phyloP scores from a whole-genome alignment of 2,329 filamentous ascomycete species.

The Apiospora sp. region DNA sequence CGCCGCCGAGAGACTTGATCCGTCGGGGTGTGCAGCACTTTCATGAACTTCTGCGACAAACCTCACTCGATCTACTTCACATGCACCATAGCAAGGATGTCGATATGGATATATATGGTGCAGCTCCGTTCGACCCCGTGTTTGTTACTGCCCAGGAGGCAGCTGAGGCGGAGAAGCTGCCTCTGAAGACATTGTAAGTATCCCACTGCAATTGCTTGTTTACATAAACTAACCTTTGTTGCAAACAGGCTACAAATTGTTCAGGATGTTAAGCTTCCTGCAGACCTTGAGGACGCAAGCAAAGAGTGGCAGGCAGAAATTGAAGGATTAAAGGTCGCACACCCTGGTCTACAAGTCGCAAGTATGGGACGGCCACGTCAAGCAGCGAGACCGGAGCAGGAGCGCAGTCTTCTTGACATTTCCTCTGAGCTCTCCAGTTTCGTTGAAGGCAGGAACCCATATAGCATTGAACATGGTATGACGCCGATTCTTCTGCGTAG shows the following conservation, averaged over 20 bases:
- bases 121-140: constrained; percentile 29
- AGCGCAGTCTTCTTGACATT: constrained; percentile 34
- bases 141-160: constrained; percentile 26
- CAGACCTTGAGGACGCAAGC: constrained; percentile 29
- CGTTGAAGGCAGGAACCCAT: constrained; percentile 26
- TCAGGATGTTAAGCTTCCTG: constrained; percentile 25
- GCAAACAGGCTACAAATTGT: constrained; percentile 25
- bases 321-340: constrained; percentile 33
- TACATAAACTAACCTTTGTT: not conserved
- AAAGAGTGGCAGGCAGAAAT: constrained; percentile 39
- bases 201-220: constrained; percentile 23
- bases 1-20: constrained; percentile 23
- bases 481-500: constrained; percentile 31
- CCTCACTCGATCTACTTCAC: not conserved
- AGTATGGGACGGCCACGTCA: constrained; percentile 30
- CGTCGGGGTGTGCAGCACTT: constrained; percentile 11
- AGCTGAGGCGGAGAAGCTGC: constrained; percentile 30
- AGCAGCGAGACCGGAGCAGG: constrained; percentile 25
- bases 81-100: constrained; percentile 7
- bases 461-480: constrained; percentile 26
- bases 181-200: constrained; percentile 34
- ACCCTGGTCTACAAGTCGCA: constrained; percentile 34
- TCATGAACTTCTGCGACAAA: constrained; percentile 17
- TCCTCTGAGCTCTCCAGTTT: constrained; percentile 31
- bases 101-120: constrained; percentile 25